Evolutionary conservation across 1,284 basidiomycete genomes (phyloP).

Genomic region (Chiua sp.): DNA sequence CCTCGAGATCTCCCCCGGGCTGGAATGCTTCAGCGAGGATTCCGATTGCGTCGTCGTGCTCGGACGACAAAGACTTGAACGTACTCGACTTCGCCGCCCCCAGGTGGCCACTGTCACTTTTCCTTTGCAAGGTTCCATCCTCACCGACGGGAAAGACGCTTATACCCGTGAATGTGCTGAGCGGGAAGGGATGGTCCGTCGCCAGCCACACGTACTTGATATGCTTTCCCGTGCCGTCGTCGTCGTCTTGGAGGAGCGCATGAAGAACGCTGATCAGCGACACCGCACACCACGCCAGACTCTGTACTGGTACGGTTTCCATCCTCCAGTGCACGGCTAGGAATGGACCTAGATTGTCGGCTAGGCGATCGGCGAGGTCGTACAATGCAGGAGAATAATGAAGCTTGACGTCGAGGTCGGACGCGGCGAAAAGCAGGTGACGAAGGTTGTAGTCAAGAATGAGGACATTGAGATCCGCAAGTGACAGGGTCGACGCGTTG

Average conservation of each 20-base stretch:
- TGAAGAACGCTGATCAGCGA: slow-evolving; percentile 48
- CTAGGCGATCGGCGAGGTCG: slow-evolving; percentile 42
- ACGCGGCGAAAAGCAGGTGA: slow-evolving; percentile 41
- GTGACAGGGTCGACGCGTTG: slow-evolving; percentile 11
- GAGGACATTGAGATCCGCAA: slow-evolving; percentile 41
- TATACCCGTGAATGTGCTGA: slow-evolving; percentile 8
- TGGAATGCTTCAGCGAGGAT: slow-evolving; percentile 48
- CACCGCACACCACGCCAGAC: slow-evolving; percentile 49
- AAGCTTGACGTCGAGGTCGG: slow-evolving; percentile 15
- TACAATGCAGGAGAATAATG: slow-evolving; percentile 46
- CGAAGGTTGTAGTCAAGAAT: slow-evolving; percentile 53
- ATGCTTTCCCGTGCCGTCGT: slow-evolving; percentile 31
- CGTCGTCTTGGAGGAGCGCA: slow-evolving; percentile 34
- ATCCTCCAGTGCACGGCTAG: slow-evolving; percentile 56
- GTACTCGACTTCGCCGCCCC: slow-evolving; percentile 45
- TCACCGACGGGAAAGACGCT: too few relatives aligned
- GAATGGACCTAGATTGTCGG: slow-evolving; percentile 42
- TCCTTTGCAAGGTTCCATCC: too few relatives aligned
- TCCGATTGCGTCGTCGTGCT: slow-evolving; percentile 46
- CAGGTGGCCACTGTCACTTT: too few relatives aligned
- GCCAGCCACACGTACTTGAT: slow-evolving; percentile 51
- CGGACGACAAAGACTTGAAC: slow-evolving; percentile 40
- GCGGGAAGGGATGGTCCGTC: slow-evolving; percentile 48
- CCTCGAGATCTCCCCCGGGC: slow-evolving; percentile 42
- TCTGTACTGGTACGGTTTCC: slow-evolving; percentile 46